phyloP scores from a whole-genome alignment of 371 early-diverging fungal genomes.

The Mucor mucedo region DNA sequence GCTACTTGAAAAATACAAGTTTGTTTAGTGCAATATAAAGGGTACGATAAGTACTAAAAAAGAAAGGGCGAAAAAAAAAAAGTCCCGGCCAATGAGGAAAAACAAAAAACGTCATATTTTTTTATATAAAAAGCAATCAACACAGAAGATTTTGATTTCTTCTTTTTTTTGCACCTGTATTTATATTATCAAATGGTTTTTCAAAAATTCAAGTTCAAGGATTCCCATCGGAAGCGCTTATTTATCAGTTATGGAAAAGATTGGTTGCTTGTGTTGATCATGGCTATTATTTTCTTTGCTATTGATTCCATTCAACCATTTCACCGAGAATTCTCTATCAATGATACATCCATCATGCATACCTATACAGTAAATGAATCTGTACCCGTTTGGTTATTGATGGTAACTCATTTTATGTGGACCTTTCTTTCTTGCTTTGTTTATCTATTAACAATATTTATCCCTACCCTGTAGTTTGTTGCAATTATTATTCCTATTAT shows the following conservation, averaged over 20 bases:
- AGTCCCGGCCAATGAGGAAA: no score
- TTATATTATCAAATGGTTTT: no score
- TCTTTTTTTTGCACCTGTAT: no score
- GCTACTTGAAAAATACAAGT: no score
- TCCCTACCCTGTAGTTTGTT: slow-evolving; percentile 27
- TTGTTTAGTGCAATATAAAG: no score
- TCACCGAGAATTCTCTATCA: slow-evolving; percentile 73
- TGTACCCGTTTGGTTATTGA: slow-evolving; percentile 62
- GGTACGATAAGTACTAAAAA: no score
- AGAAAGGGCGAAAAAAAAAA: no score
- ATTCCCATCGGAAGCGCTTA: slow-evolving; percentile 41
- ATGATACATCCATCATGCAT: slow-evolving; percentile 70
- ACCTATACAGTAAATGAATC: slow-evolving; percentile 66
- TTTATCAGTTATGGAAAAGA: slow-evolving; percentile 66
- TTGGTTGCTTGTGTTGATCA: slow-evolving; percentile 67
- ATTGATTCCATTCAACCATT: slow-evolving; percentile 70
- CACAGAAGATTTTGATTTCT: no score
- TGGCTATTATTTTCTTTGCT: slow-evolving; percentile 60
- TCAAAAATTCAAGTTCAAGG: slow-evolving; percentile 5
- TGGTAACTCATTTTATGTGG: slow-evolving; percentile 31
- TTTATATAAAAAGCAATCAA: no score
- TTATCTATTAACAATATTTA: slow-evolving; percentile 2
- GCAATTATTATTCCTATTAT: slow-evolving; percentile 60
- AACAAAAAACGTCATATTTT: no score
- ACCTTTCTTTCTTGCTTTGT: not conserved